Evolutionary conservation across 2,329 filamentous ascomycete species (phyloP), one percentile per base, ranked within the genome.

Genomic region (Cercospora zeae-maydis): DNA sequence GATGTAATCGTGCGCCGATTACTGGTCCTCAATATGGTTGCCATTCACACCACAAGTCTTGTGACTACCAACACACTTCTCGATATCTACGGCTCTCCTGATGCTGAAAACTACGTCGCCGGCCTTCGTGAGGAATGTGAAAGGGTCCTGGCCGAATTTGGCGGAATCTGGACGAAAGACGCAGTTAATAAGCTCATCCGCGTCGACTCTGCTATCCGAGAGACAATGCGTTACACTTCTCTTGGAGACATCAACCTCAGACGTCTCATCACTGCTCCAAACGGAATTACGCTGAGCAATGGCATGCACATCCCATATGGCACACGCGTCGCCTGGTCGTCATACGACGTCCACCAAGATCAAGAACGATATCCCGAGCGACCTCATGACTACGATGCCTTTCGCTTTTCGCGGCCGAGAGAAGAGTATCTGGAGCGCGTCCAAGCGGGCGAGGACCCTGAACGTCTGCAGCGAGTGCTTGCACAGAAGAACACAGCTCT

Each of bases 161-260:
- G 47, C 11, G 68, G 66, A 27, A 59, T 65, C 51, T 70, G 66
- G 64, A 70, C 65, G 31, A 70, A 68, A 47, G 63, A 66, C n/a
- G 66, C 67, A 2, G 61, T 74, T 27, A 68, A 64, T 37, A 64
- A 66, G 21, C 64, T 73, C 19, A 37, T 62, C 31, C 67, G 62
- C 2, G 63, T 69, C 5, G 73, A 74, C 59, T 70, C 67, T 21
- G 64, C 70, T 7, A 70, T 75, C 45, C 69, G 71, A 21, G 73
- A 75, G 62, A 65, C 64, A 3, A 63, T 74, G 63, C 68, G 73
- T 0, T 59, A 63, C 13, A 57, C 58, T n/a, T 47, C 51, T 4
- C 66, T 68, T 16, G 45, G 59, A 5, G 61, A 72, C 14, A 36
- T 65, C 31, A 66, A 61, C 10, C 62, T 70, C 37, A 63, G 63